These are phyloP conservation scores for Pontederia crassipes DNA, from an alignment of 176 grass and related monocot genomes.

Conservation along the genomic window DNA sequence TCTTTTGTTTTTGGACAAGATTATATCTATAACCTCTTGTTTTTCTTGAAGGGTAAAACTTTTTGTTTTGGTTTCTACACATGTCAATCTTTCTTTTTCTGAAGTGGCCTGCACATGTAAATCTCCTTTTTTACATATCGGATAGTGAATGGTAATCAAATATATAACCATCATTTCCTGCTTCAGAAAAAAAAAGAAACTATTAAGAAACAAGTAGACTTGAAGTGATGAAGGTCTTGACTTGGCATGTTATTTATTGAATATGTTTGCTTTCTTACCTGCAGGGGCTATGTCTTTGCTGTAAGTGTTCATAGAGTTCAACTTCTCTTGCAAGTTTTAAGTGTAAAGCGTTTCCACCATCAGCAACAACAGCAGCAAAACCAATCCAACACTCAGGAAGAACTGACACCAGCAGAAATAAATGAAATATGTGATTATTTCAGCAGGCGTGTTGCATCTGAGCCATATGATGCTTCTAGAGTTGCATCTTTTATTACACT, in stretches of 20 bases:
- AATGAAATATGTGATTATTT: constrained; percentile 98
- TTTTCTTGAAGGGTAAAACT: too few relatives aligned
- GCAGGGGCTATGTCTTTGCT: constrained; percentile 97
- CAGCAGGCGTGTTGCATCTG: constrained; percentile 87
- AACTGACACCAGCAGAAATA: constrained; percentile 63
- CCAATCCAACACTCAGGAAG: constrained; percentile 77
- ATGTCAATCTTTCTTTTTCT: too few relatives aligned
- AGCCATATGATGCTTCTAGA: constrained; percentile 94
- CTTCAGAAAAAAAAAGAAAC: too few relatives aligned
- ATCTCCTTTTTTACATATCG: too few relatives aligned
- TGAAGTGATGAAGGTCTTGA: too few relatives aligned
- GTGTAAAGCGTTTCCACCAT: constrained; percentile 92
- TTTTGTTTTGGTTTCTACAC: too few relatives aligned
- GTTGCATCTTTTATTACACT: constrained; percentile 98
- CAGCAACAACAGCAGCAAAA: constrained; percentile 68
- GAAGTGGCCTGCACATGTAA: too few relatives aligned
- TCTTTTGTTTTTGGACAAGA: too few relatives aligned
- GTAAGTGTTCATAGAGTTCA: constrained; percentile 95
- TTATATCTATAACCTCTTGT: too few relatives aligned
- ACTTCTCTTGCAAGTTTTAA: constrained; percentile 90
- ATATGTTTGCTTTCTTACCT: constrained; percentile 11
- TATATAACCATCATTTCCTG: too few relatives aligned
- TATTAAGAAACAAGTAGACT: too few relatives aligned
- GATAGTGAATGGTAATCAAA: too few relatives aligned
- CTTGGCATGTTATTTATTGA: not conserved